Conservation (phyloP, 371 early-diverging fungal species). For the Phascolomyces articulosus region DNA sequence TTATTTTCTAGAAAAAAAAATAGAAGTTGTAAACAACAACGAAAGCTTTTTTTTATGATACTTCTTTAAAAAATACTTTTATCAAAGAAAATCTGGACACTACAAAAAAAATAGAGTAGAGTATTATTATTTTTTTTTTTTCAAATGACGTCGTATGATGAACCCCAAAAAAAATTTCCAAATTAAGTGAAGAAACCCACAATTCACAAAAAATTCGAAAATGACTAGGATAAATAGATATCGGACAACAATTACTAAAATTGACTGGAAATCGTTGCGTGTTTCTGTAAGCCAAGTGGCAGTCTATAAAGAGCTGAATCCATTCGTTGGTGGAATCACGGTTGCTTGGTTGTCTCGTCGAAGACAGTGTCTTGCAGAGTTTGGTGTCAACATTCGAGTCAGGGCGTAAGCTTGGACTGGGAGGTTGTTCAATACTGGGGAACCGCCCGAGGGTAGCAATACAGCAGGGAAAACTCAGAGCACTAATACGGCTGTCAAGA, state of each 20-base stretch:
- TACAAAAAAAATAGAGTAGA: too few species aligned
- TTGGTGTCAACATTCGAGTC: slow-evolving; percentile 55
- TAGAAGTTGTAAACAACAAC: too few species aligned
- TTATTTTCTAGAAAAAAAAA: too few species aligned
- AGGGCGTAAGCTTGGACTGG: slow-evolving; percentile 39
- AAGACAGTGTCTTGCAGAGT: slow-evolving; percentile 33
- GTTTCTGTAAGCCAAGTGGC: slow-evolving; percentile 52
- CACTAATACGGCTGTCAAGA: slow-evolving; percentile 56
- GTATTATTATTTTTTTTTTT: too few species aligned
- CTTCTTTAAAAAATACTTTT: too few species aligned
- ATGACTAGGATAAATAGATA: neutral
- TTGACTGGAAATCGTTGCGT: slow-evolving; percentile 42
- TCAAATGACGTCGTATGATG: too few species aligned
- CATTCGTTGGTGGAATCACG: slow-evolving; percentile 43
- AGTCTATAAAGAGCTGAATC: slow-evolving; percentile 54
- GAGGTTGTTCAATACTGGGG: slow-evolving; percentile 62
- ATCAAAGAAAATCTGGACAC: too few species aligned
- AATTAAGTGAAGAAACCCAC: neutral
- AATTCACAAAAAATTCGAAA: neutral
- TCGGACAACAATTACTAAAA: neutral
- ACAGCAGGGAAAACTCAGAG: slow-evolving; percentile 67
- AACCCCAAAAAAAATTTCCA: too few species aligned
- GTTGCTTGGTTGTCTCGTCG: slow-evolving; percentile 22
- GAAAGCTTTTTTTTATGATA: too few species aligned
- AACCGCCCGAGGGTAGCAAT: slow-evolving; percentile 63